These are phyloP conservation scores for Fragilaria crotonensis DNA, from an alignment of 108 stramenopile species.

Conservation along the genomic window DNA sequence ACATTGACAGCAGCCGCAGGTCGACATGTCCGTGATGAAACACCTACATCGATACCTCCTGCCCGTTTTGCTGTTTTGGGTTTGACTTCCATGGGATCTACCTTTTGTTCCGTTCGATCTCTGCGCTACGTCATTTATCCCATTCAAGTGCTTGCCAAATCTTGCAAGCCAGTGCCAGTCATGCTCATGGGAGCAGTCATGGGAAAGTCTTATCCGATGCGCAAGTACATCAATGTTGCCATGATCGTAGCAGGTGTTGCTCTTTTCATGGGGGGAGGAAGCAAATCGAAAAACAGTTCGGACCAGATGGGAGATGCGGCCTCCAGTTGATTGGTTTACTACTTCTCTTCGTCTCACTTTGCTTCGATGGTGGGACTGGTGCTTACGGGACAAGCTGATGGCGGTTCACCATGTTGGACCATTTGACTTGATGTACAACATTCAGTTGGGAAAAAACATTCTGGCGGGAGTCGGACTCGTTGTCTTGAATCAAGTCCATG, in stretches of 20 bases:
- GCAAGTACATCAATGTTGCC: conserved; percentile 91
- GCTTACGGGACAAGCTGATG: conserved; percentile 99
- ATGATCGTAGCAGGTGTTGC: conserved; percentile 92
- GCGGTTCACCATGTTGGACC: conserved; percentile 91
- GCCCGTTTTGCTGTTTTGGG: conserved; percentile 88
- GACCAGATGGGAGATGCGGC: conserved; percentile 39
- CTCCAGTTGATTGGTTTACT: conserved; percentile 80
- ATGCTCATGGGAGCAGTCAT: conserved; percentile 96
- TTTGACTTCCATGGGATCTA: conserved; percentile 92
- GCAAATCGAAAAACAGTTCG: conserved; percentile 1
- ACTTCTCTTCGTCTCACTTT: conserved; percentile 90
- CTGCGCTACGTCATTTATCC: conserved; percentile 94
- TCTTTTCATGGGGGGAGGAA: conserved; percentile 93
- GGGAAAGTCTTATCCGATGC: conserved; percentile 88
- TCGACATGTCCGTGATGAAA: conserved; percentile 80
- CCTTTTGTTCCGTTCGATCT: conserved; percentile 91
- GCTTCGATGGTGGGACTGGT: conserved; percentile 97
- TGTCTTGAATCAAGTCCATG: conserved; percentile 87
- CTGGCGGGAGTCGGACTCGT: conserved; percentile 86
- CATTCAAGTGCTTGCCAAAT: conserved; percentile 96
- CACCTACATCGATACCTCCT: conserved; percentile 89
- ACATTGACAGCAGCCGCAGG: conserved; percentile 82
- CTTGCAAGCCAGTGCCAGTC: conserved; percentile 97
- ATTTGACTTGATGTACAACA: conserved; percentile 99
- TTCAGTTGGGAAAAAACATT: conserved; percentile 97